Percentiles rank a stretch among this genome's conserved stretches.
Conservation (phyloP, 805 yeast species). For the Pichia phayaonensis region DNA sequence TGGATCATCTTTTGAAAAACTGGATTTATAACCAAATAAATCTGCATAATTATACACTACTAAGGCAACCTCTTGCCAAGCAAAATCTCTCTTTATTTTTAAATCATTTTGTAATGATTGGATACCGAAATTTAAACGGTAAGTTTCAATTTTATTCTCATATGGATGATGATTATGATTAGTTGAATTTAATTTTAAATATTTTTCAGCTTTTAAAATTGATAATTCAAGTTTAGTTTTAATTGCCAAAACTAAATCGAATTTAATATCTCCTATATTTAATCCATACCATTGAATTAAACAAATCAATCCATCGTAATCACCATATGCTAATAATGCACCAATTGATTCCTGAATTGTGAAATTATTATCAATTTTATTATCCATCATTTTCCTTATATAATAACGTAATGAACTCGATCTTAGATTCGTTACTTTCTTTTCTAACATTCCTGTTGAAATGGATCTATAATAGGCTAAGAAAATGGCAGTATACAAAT, state of each 20-base stretch:
- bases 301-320: constrained; percentile 18
- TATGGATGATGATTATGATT: constrained; percentile 4
- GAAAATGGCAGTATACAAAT: constrained; percentile 7
- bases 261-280: constrained; percentile 8
- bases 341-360: constrained; percentile 10
- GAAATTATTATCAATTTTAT: constrained; percentile 3
- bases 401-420: constrained; percentile 11
- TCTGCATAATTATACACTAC: constrained; percentile 16
- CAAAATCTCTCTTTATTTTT: neutral
- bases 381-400: constrained; percentile 14
- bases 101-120: constrained; percentile 11
- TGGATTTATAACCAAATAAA: constrained; percentile 18
- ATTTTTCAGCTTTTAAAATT: constrained; percentile 18
- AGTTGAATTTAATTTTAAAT: constrained; percentile 2
- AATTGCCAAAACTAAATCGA: constrained; percentile 14
- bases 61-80: constrained; percentile 18
- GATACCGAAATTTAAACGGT: constrained; percentile 17
- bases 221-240: constrained; percentile 16
- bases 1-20: constrained; percentile 12
- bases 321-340: constrained; percentile 23
- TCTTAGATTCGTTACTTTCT: constrained; percentile 8
- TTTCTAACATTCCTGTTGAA: constrained; percentile 2
- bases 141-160: constrained; percentile 8
- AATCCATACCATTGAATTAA: constrained; percentile 20
- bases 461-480: constrained; percentile 10